Base-by-base conservation (phyloP, 1,139 yeast species). In the Kodamaea ohmeri region DNA sequence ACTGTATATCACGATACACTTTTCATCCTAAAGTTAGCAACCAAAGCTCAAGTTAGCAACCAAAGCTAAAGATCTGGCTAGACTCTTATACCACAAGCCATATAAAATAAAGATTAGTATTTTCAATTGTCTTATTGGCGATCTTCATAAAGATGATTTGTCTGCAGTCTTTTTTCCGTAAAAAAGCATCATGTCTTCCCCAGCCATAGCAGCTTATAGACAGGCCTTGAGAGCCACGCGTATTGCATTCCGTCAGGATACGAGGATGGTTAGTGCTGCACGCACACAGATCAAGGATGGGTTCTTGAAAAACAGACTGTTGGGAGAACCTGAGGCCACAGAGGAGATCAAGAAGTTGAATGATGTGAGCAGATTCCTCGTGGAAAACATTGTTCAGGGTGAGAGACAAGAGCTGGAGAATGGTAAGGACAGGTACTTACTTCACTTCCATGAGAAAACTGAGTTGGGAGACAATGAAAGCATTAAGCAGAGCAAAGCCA, bases 401-500 rank as follows among this genome's bases (percentile, higher is more conserved):
- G 67, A 63, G 39, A 71, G 67, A 52, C 72, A 72, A 36, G 19
- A 6, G 15, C 17, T 15, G 8, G 25, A n/a, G 13, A 17, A 8
- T 4, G 67, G 63, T 0, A 36, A 40, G 12, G 71, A 68, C 18
- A 71, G 63, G 37, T 76, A 72, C 45, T 63, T 65, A 40, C 66
- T 89, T 52, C 81, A 83, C 47, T 82, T 92, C 50, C 96, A 88
- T 56, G 66, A 78, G 37, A 78, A 83, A 37, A 86, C 95, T 0
- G 97, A 92, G 60, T 69, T 90, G 38, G 97, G 97, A 11, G 96
- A 89, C 56, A 92, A 92, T 58, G 95, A 71, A 36, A 60, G 67
- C 28, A 71, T 71, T 46, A 70, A 67, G 46, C 65, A 51, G 25
- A 57, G 59, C 39, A 55, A 51, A 38, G 55, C 51, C 8, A 53